phyloP scores from a whole-genome alignment of 2,329 filamentous ascomycete genomes.

The Trichoderma sp. region DNA sequence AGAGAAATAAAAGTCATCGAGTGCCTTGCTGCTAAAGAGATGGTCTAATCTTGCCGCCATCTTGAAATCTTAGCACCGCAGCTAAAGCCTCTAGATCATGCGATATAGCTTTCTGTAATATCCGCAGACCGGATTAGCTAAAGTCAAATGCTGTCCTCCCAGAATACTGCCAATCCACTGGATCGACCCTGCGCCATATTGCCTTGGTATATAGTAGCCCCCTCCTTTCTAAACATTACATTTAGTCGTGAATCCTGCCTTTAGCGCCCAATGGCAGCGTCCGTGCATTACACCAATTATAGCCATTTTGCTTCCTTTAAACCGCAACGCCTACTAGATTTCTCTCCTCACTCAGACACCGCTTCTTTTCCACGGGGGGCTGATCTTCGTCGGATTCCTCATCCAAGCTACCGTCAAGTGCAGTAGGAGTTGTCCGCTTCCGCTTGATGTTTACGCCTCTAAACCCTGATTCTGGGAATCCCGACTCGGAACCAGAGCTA shows the following conservation, averaged over 20 bases:
- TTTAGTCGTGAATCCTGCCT: constrained; percentile 4
- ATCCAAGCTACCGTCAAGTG: constrained; percentile 49
- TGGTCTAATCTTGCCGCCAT: not conserved
- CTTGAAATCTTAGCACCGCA: not conserved
- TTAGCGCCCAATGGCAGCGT: not conserved
- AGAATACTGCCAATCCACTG: not conserved
- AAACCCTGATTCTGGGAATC: constrained; percentile 36
- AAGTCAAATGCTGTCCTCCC: not conserved
- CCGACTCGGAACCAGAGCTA: not conserved
- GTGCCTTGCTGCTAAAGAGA: not conserved
- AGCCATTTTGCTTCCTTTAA: constrained; percentile 28
- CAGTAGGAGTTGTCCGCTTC: constrained; percentile 44
- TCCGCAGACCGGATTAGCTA: not conserved
- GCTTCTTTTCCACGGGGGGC: constrained; percentile 40
- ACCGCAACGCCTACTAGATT: constrained; percentile 40
- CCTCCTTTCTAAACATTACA: constrained; percentile 7
- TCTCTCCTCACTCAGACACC: constrained; percentile 39
- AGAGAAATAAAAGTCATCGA: not conserved
- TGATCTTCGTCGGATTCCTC: constrained; percentile 43
- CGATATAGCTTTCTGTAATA: not conserved
- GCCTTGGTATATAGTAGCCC: constrained; percentile 9
- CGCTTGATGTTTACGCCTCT: constrained; percentile 35
- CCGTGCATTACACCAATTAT: constrained; percentile 4
- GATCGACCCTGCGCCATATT: constrained; percentile 3
- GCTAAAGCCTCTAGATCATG: not conserved